phyloP scores from a whole-genome alignment of 2,329 filamentous ascomycete species.

The Mycogone perniciosa region DNA sequence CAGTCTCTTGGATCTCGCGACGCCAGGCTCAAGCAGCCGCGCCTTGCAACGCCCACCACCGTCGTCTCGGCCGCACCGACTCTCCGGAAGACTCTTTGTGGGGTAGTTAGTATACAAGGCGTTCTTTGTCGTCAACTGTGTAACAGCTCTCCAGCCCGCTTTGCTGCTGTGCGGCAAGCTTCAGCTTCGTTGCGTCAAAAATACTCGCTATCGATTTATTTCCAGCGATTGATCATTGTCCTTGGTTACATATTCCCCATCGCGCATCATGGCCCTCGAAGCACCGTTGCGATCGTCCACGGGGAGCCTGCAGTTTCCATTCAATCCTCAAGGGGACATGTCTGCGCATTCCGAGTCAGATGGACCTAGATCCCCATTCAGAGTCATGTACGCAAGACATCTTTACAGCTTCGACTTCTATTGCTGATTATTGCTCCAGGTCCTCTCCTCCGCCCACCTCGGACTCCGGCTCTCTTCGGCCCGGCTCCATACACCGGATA shows the following conservation, averaged over 20 bases:
- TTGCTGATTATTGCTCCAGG: slow-evolving; percentile 17
- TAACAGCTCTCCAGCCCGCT: slow-evolving; percentile 11
- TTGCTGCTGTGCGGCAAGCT: slow-evolving; percentile 1
- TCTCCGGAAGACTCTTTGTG: slow-evolving; percentile 8
- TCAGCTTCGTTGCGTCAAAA: not conserved
- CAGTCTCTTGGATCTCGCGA: slow-evolving; percentile 1
- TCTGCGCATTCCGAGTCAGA: slow-evolving; percentile 49
- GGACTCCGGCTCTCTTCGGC: slow-evolving; percentile 46
- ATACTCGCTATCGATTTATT: too few species aligned
- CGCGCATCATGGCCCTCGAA: slow-evolving; percentile 32
- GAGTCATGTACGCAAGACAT: slow-evolving; percentile 42
- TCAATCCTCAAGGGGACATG: slow-evolving; percentile 44
- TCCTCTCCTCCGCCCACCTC: slow-evolving; percentile 31
- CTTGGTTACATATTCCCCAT: not conserved
- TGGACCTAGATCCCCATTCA: slow-evolving; percentile 41
- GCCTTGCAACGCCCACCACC: not conserved
- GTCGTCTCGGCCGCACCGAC: slow-evolving; percentile 7
- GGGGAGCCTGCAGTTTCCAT: slow-evolving; percentile 37
- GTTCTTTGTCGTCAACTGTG: slow-evolving; percentile 16
- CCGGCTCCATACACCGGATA: slow-evolving; percentile 42
- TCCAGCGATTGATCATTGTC: not conserved
- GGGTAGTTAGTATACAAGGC: slow-evolving; percentile 17
- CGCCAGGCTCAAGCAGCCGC: not conserved
- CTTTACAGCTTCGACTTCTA: not conserved
- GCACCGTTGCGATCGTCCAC: slow-evolving; percentile 58